phyloP scores from a whole-genome alignment of 768 basidiomycete species.

The Pleurotus eryngii region DNA sequence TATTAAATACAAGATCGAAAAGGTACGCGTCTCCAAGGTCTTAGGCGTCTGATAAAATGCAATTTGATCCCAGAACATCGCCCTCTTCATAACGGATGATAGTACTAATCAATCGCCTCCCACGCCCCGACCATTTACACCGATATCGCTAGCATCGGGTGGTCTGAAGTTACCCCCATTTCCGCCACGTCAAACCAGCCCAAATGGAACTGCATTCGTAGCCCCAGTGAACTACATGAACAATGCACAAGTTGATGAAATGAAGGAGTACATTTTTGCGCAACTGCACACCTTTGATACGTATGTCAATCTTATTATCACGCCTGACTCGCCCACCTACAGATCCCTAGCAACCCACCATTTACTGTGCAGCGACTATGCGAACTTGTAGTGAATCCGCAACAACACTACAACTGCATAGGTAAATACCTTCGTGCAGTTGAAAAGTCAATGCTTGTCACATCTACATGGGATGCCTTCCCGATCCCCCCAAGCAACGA shows the following conservation, averaged over 20 bases:
- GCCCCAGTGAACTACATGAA: conserved; percentile 58
- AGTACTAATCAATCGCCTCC: conserved; percentile 26
- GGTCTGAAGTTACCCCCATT: conserved; percentile 75
- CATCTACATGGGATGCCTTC: conserved; percentile 74
- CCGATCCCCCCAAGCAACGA: conserved; percentile 26
- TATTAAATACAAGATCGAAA: conserved; percentile 67
- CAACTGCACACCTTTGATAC: conserved; percentile 74
- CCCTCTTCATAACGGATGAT: conserved; percentile 39
- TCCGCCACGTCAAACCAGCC: conserved; percentile 53
- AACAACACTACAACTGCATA: conserved; percentile 66
- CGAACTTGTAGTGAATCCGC: conserved; percentile 72
- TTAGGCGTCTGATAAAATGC: not conserved
- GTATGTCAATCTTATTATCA: conserved; percentile 36
- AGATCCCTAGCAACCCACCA: conserved; percentile 50
- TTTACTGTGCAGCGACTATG: conserved; percentile 90
- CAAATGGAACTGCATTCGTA: conserved; percentile 31
- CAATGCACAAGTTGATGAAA: conserved; percentile 54
- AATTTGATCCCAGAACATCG: conserved; percentile 40
- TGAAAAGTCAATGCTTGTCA: conserved; percentile 79
- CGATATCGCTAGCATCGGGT: conserved; percentile 44
- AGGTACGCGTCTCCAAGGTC: conserved; percentile 40
- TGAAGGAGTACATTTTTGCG: conserved; percentile 53
- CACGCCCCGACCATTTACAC: conserved; percentile 38
- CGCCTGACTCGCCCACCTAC: not conserved
- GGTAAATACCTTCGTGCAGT: conserved; percentile 90